Evolutionary conservation across 2,329 filamentous ascomycete species (phyloP).

Genomic region (Sodiomyces alkalinus): DNA sequence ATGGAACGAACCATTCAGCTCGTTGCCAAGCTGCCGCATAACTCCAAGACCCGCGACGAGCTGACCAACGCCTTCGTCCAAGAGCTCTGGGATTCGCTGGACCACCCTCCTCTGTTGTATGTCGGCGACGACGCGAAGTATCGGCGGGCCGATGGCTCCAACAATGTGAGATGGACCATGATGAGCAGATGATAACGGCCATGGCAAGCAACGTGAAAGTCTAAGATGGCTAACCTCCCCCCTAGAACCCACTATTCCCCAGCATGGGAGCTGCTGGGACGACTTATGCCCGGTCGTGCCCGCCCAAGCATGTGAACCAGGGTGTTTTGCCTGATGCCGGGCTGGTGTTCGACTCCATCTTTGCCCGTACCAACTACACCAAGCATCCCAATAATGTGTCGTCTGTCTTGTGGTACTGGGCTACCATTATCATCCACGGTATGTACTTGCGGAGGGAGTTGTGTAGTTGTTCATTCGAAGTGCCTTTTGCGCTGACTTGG

Average conservation of each 20-base stretch:
- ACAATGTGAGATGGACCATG: slow-evolving; percentile 40
- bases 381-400: slow-evolving; percentile 59
- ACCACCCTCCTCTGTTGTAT: slow-evolving; percentile 56
- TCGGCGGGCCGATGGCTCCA: slow-evolving; percentile 53
- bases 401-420: slow-evolving; percentile 58
- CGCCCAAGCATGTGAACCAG: slow-evolving; percentile 41
- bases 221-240: no score
- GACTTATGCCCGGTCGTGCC: slow-evolving; percentile 49
- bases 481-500: no score
- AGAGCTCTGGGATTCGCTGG: slow-evolving; percentile 55
- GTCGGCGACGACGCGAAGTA: slow-evolving; percentile 48
- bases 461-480: no score
- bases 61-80: slow-evolving; percentile 55
- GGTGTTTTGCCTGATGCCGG: slow-evolving; percentile 53
- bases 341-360: slow-evolving; percentile 46
- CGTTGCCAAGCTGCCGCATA: slow-evolving; percentile 46
- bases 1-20: slow-evolving; percentile 62
- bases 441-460: no score
- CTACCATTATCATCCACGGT: slow-evolving; percentile 60
- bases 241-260: slow-evolving; percentile 47
- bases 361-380: slow-evolving; percentile 33
- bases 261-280: slow-evolving; percentile 52
- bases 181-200: no score
- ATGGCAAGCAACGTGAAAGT: no score
- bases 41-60: slow-evolving; percentile 44